Percentiles rank a stretch among this genome's conserved stretches.
These are phyloP conservation scores for Imleria badia DNA, from an alignment of 768 basidiomycete species.

Conservation along the genomic window DNA sequence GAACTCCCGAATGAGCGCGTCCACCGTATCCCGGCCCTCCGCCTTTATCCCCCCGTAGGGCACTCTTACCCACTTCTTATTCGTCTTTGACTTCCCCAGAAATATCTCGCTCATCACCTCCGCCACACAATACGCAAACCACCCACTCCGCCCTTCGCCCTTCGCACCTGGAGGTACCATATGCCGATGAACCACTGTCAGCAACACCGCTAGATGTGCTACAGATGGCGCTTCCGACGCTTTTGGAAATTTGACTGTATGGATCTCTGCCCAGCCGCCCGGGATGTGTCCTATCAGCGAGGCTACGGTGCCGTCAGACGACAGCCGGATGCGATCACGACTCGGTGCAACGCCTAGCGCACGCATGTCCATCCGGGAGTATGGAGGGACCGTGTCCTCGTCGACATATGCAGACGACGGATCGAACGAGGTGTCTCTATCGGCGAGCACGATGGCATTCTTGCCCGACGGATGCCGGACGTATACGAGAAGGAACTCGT, in stretches of 20 bases:
- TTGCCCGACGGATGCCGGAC: background rate
- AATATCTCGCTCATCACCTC: slow-evolving; percentile 13
- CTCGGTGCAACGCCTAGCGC: background rate
- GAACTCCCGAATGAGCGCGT: slow-evolving; percentile 9
- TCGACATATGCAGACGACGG: background rate
- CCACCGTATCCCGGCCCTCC: slow-evolving; percentile 5
- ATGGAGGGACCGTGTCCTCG: background rate
- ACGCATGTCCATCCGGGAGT: background rate
- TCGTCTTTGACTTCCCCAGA: slow-evolving; percentile 7
- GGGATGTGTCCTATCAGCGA: background rate
- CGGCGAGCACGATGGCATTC: background rate
- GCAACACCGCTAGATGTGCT: slow-evolving; percentile 1
- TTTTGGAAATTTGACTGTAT: background rate
- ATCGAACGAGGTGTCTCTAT: background rate
- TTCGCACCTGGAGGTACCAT: background rate
- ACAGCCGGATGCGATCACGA: background rate
- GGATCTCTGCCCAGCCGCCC: background rate
- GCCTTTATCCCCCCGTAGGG: slow-evolving; percentile 13
- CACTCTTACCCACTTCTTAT: slow-evolving; percentile 8
- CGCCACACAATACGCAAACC: slow-evolving; percentile 13
- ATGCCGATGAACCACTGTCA: background rate
- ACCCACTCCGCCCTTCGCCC: background rate
- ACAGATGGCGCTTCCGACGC: background rate
- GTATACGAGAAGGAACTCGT: slow-evolving; percentile 1
- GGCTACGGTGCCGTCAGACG: background rate